Base-by-base conservation (phyloP, 768 basidiomycete genomes). In the Mycena crocata region DNA sequence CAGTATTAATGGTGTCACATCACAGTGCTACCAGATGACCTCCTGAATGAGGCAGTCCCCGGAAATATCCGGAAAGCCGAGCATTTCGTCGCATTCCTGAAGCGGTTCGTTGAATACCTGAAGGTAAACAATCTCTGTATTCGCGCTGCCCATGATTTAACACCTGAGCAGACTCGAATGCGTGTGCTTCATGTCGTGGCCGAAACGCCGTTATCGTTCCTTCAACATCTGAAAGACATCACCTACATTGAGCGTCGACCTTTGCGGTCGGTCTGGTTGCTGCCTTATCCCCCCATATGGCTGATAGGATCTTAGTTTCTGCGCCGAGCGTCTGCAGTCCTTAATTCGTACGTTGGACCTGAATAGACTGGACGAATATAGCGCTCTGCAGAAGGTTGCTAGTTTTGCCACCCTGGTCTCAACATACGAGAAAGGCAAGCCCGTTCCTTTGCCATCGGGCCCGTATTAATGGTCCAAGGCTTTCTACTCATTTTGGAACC, bases 51-150 rank as follows among this genome's bases (percentile, higher is more conserved):
- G 80, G 97, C 98, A 8, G 87, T 99, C 52, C 98, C 98, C 34
- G 98, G 98, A 14, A 99, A 99, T 73, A 99, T 99, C 65, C 87
- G 98, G 49, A 98, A 99, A 78, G 98, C 98, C 0, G 98, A 99
- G 75, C 98, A 99, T 80, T 99, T 99, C 73, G 95, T 98, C 19
- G 97, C 98, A 0, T 99, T 99, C 81, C 80, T 99, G 67, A 98
- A 97, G 79, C 90, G 98, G 57, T 98, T 99, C 74, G 95, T 99
- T 28, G 98, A 99, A 80, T 99, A 99, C 78, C 86, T 99, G 57
- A 99, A 99, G 87, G 97, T 95, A 55, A 24, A n/a, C 3, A 21
- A 26, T 37, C 35, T 49, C 21, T 51, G 24, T 23, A 23, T 39
- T 45, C 51, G 26, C 30, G 23, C 65, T 75, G 26, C 19, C n/a